Percentiles rank a stretch among this genome's conserved stretches.
Evolutionary conservation across 1,284 basidiomycete species (phyloP).

Genomic region (Peniophora sp.): DNA sequence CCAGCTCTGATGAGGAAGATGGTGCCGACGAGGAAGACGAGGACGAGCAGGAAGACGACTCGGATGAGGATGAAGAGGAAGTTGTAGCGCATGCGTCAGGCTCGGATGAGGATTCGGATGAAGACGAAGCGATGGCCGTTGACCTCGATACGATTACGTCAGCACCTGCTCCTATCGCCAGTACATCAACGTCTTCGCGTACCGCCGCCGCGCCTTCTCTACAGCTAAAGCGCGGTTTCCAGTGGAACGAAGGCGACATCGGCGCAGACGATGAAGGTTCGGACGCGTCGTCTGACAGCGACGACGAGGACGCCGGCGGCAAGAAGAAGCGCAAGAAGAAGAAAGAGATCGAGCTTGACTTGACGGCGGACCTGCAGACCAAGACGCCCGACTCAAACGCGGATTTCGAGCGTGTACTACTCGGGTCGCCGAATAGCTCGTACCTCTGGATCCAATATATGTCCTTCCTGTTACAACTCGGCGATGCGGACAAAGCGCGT

Average conservation of each 20-base stretch:
- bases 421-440: constrained; percentile 97
- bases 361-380: constrained; percentile 80
- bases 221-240: constrained; percentile 54
- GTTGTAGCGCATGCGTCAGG: constrained; percentile 17
- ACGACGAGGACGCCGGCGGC: constrained; percentile 31
- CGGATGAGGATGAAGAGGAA: constrained; percentile 14
- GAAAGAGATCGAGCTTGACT: constrained; percentile 72
- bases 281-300: constrained; percentile 37
- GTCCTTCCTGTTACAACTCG: constrained; percentile 95
- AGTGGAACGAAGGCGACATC: constrained; percentile 47
- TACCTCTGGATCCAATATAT: constrained; percentile 99
- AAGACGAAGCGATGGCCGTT: constrained; percentile 30
- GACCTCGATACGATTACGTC: constrained; percentile 26
- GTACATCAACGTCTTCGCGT: not conserved
- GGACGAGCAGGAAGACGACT: constrained; percentile 14
- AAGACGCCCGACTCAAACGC: constrained; percentile 84
- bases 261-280: constrained; percentile 25
- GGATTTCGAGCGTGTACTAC: constrained; percentile 90
- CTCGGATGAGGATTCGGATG: constrained; percentile 13
- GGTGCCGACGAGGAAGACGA: constrained; percentile 17
- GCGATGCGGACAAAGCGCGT: constrained; percentile 92
- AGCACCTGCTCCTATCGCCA: not conserved
- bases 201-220: constrained; percentile 26
- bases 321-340: constrained; percentile 62
- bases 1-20: constrained; percentile 19